Conservation (phyloP, 1,284 basidiomycete species). For the Irpex lacteus region DNA sequence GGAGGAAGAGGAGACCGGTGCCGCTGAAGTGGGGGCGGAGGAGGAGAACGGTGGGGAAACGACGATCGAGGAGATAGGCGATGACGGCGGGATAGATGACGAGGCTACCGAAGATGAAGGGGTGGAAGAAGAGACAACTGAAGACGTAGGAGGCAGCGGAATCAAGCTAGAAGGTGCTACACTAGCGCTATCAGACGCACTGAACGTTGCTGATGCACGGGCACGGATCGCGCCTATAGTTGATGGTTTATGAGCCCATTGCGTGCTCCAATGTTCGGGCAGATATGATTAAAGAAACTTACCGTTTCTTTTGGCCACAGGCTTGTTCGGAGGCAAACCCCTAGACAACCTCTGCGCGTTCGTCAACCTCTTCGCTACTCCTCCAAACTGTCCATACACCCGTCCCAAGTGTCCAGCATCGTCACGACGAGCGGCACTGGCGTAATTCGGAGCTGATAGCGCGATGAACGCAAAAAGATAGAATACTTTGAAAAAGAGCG, state of each 20-base stretch:
- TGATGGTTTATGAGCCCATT: neutral
- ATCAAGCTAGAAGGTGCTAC: neutral
- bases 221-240: neutral
- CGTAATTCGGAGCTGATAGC: neutral
- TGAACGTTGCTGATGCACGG: neutral
- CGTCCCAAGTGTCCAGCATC: neutral
- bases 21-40: too few species aligned
- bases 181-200: neutral
- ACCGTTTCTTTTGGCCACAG: neutral
- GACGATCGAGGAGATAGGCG: neutral
- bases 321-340: neutral
- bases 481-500: neutral
- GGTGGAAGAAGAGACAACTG: neutral
- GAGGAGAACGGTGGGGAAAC: too few species aligned
- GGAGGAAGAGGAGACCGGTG: neutral
- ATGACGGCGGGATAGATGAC: neutral
- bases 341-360: neutral
- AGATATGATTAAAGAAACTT: neutral
- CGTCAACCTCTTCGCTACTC: neutral
- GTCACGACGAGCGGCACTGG: neutral
- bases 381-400: neutral
- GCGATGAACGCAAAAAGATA: neutral
- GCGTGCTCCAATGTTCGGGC: neutral
- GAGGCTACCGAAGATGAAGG: neutral
- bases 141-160: neutral